Base-by-base conservation (phyloP, 306 rosid species). In the Lathyrus aphaca region DNA sequence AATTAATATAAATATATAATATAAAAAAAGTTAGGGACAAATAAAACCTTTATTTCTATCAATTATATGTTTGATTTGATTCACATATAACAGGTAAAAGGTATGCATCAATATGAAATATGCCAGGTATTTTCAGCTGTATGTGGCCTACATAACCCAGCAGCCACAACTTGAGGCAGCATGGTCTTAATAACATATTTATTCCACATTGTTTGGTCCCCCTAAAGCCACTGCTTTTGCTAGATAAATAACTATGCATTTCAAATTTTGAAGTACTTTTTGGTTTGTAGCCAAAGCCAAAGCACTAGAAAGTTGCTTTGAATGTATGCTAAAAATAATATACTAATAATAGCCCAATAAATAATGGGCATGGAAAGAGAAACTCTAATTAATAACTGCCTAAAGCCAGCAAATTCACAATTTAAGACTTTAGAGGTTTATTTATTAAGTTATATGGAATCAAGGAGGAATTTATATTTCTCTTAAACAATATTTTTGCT, bases 271-370 rank as follows among this genome's bases (percentile, higher is more conserved):
- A 71, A 74, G 17, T 44, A 53, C 19, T 51, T 35, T 35, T 39
- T 48, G 46, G 30, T 64, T 57, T 44, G 46, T 59, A 0, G 4
- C 64, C 51, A 64, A 40, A 66, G 54, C 35, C 66, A 60, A 50
- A 53, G 40, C 55, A 37, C 16, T 53, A 1, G n/a, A 60, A 80
- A 19, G 64, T 21, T 45, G 73, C 44, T 56, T 69, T 55, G 18
- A 32, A 64, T 69, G 67, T 63, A 38, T 63, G 54, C 27, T 38
- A 73, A 66, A 53, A 76, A 81, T 60, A 76, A 51, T 44, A 27
- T 27, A 19, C 58, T 51, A 50, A 50, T 18, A 32, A 30, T 49
- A 60, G 51, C 9, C 56, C 32, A 30, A 30, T 27, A 44, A 32
- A 43, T 29, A 30, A 42, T 60, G n/a, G 39, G 8, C 29, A 43